Percentiles rank a stretch among this genome's conserved stretches.
phyloP scores from a whole-genome alignment of 148 eudicot species.

The Fagopyrum tataricum region DNA sequence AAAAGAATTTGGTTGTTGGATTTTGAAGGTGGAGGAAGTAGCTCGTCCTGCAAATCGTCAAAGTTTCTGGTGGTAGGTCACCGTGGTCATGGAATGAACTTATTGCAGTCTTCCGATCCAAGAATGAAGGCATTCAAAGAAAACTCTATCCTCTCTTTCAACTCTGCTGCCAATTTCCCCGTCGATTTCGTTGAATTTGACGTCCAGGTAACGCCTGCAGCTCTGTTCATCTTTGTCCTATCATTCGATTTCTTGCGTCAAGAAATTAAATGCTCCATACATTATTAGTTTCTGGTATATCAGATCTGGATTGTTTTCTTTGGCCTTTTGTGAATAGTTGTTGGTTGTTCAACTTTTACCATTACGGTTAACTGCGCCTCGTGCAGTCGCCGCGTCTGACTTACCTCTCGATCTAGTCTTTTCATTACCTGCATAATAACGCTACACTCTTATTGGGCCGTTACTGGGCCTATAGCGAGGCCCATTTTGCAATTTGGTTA shows the following conservation, averaged over 20 bases:
- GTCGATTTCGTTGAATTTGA: conserved; percentile 68
- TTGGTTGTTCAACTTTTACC: neutral
- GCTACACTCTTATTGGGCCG: neutral
- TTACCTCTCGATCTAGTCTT: neutral
- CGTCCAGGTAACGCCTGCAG: conserved; percentile 42
- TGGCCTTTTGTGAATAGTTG: neutral
- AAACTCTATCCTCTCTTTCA: conserved; percentile 60
- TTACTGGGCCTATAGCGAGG: neutral
- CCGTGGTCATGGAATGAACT: conserved; percentile 73
- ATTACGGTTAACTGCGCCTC: neutral
- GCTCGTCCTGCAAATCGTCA: conserved; percentile 18
- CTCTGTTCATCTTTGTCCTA: neutral
- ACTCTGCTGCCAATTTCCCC: conserved; percentile 47
- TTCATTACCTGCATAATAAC: neutral
- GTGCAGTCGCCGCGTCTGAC: conserved; percentile 16
- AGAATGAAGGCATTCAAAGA: conserved; percentile 64
- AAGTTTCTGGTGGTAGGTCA: conserved; percentile 75
- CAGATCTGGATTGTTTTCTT: neutral
- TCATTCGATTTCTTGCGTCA: neutral
- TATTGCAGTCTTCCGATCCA: conserved; percentile 50
- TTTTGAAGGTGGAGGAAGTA: conserved; percentile 22
- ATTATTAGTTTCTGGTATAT: neutral
- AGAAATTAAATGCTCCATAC: neutral
- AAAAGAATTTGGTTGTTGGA: conserved; percentile 17
- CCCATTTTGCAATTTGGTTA: neutral